Base-by-base conservation (phyloP, 164 flowering plant species). In the Stephania cephalantha region DNA sequence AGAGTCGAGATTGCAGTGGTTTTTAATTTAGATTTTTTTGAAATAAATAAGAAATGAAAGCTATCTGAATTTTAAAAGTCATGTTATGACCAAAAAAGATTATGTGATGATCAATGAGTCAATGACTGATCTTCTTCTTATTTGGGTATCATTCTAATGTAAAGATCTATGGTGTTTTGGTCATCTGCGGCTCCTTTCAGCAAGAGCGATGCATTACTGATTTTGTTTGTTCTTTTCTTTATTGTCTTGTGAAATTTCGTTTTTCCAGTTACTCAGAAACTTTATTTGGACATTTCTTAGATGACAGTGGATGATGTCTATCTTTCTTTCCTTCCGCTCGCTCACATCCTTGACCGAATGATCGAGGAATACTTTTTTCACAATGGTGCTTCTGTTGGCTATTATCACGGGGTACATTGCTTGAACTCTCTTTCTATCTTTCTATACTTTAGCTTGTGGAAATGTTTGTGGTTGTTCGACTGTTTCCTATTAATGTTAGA, bases 321-420 rank as follows among this genome's bases (percentile, higher is more conserved):
- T 79, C 81, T 95, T 30, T 95, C 99, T 12, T 95, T 93, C 79
- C 88, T 95, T 68, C 99, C 99, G 15, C 93, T 95, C 53, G 99
- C 99, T 71, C 99, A 95, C 79, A 88, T 95, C 76, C 95, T 95
- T 70, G 99, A 95, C 73, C 98, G 99, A 70, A 81, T 84, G 83
- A 86, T 93, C 46, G 99, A 95, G 84, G 98, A 95, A 78, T 93
- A 90, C 70, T 95, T 93, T 78, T 90, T 93, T 84, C 90, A 82
- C 35, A 87, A 88, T 48, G 99, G 98, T 74, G 99, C 98, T 80
- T 93, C 97, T 70, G 90, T 95, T 75, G 99, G 99, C 70, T 95
- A 83, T 85, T 95, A 86, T 82, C 99, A 93, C 77, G 99, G 99
- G 89, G 99, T 95, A 85, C 74, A 83, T 72, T 81, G 48, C 68